Evolutionary conservation across 768 basidiomycete species (phyloP), one percentile per base, ranked within the genome.

Genomic region (Calocera viscosa): DNA sequence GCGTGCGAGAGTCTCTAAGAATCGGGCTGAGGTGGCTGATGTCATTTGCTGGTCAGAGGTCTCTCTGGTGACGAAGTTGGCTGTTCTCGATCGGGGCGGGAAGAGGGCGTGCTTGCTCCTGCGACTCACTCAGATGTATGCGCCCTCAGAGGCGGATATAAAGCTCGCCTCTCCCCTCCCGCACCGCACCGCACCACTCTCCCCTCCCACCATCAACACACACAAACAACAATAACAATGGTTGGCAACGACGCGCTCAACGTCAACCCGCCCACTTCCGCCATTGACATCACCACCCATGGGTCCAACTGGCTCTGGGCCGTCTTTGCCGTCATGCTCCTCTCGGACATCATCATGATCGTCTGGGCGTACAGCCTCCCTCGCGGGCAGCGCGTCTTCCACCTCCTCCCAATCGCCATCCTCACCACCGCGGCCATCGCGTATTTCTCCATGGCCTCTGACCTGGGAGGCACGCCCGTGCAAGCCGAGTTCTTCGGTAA

Each of bases 231-330:
- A 24, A 8, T 19, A 24, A 47, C 19, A 19, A 24, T 24, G 16
- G 43, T 19, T 19, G 43, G 43, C 3, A 47, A 47, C 43, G 7
- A 47, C 16, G 43, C 43, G 43, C 43, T 47, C 28, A 16, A 8
- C 17, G 30, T n/a, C 26, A 80, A 80, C 70, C 79, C 79, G 0
- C 77, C 78, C 3, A 73, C 68, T 3, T 79, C 79, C 10, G 71
- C 74, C 10, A 67, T 66, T 65, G 77, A 81, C 73, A 80, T 84
- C 72, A 80, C 80, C 65, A 76, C 71, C 16, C 70, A 74, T 69
- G 82, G 78, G 1, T 82, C 82, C 0, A 77, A 83, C 72, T 84
- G 80, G 80, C 72, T 81, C 11, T 85, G 82, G 82, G 78, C 82
- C 0, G 82, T 82, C 19, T 83, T 83, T 69, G 77, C 81, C 8